These are phyloP conservation scores for Colletotrichum sp. DNA, from an alignment of 2,329 filamentous ascomycete genomes.

Conservation along the genomic window DNA sequence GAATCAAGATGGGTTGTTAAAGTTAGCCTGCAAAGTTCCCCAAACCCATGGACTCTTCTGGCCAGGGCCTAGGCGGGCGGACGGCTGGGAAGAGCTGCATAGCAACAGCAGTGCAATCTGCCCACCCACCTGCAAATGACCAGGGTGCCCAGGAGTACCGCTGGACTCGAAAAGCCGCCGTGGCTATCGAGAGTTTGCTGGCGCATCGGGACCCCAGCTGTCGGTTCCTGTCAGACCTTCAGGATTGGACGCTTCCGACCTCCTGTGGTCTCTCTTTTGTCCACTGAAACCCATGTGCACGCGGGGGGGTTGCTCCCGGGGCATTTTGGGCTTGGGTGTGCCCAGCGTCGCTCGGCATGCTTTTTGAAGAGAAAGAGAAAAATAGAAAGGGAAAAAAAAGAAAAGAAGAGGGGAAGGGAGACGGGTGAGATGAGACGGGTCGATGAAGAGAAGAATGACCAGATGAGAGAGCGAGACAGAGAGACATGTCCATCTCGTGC, in stretches of 20 bases:
- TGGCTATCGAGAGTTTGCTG: slow-evolving; percentile 16
- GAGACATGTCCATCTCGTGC: too few relatives aligned
- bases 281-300: neutral
- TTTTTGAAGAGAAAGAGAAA: neutral
- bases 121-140: neutral
- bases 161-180: neutral
- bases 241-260: slow-evolving; percentile 3
- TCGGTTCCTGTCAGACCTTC: slow-evolving; percentile 8
- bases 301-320: neutral
- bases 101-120: neutral
- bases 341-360: neutral
- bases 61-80: neutral
- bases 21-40: neutral
- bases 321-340: neutral
- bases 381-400: too few relatives aligned
- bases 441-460: too few relatives aligned
- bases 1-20: neutral
- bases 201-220: slow-evolving; percentile 3
- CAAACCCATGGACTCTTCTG: slow-evolving; percentile 14
- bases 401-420: neutral
- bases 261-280: neutral
- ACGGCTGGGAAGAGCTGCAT: neutral
- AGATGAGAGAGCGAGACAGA: too few relatives aligned
- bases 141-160: neutral
- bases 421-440: neutral